phyloP scores from a whole-genome alignment of 2,329 filamentous ascomycete species.

The Didymella arachidicola region DNA sequence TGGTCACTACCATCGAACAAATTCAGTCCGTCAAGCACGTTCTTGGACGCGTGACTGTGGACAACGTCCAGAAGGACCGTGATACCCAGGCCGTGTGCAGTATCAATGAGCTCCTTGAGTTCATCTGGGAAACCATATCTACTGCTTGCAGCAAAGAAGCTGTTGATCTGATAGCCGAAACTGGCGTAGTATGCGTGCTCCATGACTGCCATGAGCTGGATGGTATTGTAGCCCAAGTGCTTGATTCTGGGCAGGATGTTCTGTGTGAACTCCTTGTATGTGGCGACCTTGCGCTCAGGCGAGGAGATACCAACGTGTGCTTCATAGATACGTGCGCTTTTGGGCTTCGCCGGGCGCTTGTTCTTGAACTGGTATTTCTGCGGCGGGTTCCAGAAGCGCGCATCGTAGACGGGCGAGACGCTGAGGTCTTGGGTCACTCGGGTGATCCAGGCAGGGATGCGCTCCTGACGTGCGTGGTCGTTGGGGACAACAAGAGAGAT shows the following conservation, averaged over 20 bases:
- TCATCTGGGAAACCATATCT: slow-evolving; percentile 94
- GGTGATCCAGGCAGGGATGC: slow-evolving; percentile 95
- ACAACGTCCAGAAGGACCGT: slow-evolving; percentile 94
- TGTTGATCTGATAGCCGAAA: slow-evolving; percentile 98
- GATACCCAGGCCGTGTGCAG: slow-evolving; percentile 88
- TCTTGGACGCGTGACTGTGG: slow-evolving; percentile 98
- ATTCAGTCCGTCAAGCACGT: slow-evolving; percentile 92
- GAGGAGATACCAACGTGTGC: slow-evolving; percentile 98
- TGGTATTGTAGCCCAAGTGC: slow-evolving; percentile 91
- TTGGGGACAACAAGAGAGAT: slow-evolving; percentile 82
- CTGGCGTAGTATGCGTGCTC: slow-evolving; percentile 99
- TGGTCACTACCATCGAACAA: slow-evolving; percentile 95
- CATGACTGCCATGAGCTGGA: slow-evolving; percentile 99
- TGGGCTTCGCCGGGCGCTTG: slow-evolving; percentile 79
- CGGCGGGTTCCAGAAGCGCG: slow-evolving; percentile 96
- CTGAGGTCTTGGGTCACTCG: slow-evolving; percentile 92
- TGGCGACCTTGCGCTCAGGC: slow-evolving; percentile 84
- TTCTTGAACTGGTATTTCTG: slow-evolving; percentile 87
- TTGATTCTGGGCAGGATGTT: slow-evolving; percentile 93
- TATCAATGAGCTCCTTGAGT: slow-evolving; percentile 94
- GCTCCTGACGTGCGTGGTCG: slow-evolving; percentile 79
- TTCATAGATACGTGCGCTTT: slow-evolving; percentile 92
- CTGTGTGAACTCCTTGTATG: slow-evolving; percentile 96
- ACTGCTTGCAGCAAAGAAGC: slow-evolving; percentile 97
- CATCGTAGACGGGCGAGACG: slow-evolving; percentile 92